phyloP scores from a whole-genome alignment of 208 protist genomes.

The Leptomonas seymouri region DNA sequence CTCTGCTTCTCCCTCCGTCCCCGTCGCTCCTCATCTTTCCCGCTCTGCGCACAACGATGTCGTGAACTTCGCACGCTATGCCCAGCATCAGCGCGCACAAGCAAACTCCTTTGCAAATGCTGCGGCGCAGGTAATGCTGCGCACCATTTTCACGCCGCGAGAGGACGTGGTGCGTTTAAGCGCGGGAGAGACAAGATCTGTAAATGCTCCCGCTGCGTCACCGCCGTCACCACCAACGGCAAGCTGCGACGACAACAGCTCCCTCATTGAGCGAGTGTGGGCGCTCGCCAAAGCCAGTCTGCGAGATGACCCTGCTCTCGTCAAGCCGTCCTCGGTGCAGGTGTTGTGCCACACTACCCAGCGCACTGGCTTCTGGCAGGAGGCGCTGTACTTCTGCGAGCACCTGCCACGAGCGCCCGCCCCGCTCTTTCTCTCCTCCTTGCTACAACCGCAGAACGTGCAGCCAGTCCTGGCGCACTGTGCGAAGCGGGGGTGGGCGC shows the following conservation, averaged over 20 bases:
- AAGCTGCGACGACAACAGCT: background rate
- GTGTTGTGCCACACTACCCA: conserved; percentile 83
- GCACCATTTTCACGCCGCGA: conserved; percentile 7
- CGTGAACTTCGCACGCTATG: conserved; percentile 33
- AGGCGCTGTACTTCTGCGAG: conserved; percentile 62
- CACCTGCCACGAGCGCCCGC: conserved; percentile 54
- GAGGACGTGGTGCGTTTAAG: background rate
- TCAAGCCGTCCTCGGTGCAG: conserved; percentile 62
- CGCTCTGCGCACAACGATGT: conserved; percentile 13
- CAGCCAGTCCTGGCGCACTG: conserved; percentile 43
- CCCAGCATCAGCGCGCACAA: conserved; percentile 29
- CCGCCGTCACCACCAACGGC: background rate
- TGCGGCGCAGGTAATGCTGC: conserved; percentile 29
- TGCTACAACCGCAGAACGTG: conserved; percentile 64
- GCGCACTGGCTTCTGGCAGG: conserved; percentile 69
- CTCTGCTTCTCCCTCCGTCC: background rate
- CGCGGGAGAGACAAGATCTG: background rate
- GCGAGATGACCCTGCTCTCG: conserved; percentile 45
- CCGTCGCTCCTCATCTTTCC: background rate
- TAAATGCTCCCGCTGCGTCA: background rate
- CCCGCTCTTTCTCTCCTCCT: conserved; percentile 76
- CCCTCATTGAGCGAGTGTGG: conserved; percentile 50
- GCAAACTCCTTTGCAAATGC: conserved; percentile 31
- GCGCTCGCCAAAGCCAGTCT: conserved; percentile 52
- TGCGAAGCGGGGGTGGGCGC: conserved; percentile 40